Percentiles rank a stretch among this genome's conserved stretches.
Conservation (phyloP, 257 asterid species). For the Solanum chmielewskii region DNA sequence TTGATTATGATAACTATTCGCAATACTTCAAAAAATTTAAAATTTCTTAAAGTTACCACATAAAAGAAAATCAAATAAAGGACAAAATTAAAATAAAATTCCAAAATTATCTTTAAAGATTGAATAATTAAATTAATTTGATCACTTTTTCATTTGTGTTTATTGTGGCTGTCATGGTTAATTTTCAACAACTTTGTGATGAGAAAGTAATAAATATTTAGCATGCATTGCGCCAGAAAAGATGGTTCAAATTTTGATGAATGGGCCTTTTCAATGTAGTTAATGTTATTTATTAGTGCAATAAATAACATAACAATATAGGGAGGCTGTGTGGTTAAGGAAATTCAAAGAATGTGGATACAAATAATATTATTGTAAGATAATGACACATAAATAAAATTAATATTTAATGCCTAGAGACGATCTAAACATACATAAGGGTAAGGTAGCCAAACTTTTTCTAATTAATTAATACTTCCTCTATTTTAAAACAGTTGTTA, state of each 20-base stretch:
- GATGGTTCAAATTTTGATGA: not conserved
- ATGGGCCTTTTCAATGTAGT: not conserved
- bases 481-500: not conserved
- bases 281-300: not conserved
- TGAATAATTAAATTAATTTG: too few relatives aligned
- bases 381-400: not conserved
- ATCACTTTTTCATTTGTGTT: not conserved
- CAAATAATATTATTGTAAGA: not conserved
- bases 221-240: not conserved
- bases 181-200: not conserved
- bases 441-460: not conserved
- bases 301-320: not conserved
- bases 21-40: too few relatives aligned
- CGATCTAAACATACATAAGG: not conserved
- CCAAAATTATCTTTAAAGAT: too few relatives aligned
- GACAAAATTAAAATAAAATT: too few relatives aligned
- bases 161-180: not conserved
- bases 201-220: not conserved
- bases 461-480: not conserved
- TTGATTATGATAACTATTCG: not conserved
- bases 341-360: not conserved
- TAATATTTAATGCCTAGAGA: not conserved
- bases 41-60: not conserved
- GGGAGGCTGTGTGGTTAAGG: not conserved
- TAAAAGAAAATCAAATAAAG: not conserved